Conservation (phyloP, 352 stramenopile species). For the Paralagenidium karlingii region DNA sequence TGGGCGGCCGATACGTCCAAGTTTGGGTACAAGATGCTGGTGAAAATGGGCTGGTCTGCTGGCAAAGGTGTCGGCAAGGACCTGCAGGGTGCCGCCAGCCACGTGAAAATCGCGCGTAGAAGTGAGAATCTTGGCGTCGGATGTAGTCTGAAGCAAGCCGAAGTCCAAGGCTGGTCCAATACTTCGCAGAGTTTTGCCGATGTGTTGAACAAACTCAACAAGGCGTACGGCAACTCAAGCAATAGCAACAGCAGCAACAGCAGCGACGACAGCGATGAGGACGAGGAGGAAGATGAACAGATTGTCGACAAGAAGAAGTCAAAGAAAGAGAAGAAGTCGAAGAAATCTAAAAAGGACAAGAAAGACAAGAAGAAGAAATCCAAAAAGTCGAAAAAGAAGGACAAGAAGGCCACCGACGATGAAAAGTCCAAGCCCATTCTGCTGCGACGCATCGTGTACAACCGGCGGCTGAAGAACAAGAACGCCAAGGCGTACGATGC, state of each 20-base stretch:
- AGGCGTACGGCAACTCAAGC: slow-evolving; percentile 42
- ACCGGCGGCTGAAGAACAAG: slow-evolving; percentile 78
- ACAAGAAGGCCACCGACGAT: slow-evolving; percentile 24
- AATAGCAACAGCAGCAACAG: slow-evolving; percentile 19
- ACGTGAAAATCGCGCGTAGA: slow-evolving; percentile 81
- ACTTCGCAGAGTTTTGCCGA: slow-evolving; percentile 70
- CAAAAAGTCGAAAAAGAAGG: slow-evolving; percentile 43
- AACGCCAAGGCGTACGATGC: slow-evolving; percentile 76
- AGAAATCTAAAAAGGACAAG: slow-evolving; percentile 24
- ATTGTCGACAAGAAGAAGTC: slow-evolving; percentile 3
- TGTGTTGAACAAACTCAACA: slow-evolving; percentile 77
- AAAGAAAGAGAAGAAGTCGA: slow-evolving; percentile 20
- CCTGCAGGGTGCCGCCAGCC: slow-evolving; percentile 76
- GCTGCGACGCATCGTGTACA: slow-evolving; percentile 61
- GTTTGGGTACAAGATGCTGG: slow-evolving; percentile 91
- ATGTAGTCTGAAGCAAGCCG: slow-evolving; percentile 78
- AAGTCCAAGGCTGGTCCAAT: slow-evolving; percentile 81
- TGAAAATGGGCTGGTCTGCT: slow-evolving; percentile 95
- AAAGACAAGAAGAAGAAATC: slow-evolving; percentile 52
- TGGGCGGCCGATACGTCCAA: slow-evolving; percentile 84
- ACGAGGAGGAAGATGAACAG: slow-evolving; percentile 8
- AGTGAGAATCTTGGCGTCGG: slow-evolving; percentile 86
- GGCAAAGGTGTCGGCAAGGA: slow-evolving; percentile 89
- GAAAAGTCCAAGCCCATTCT: slow-evolving; percentile 14
- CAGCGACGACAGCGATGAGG: slow-evolving; percentile 15